Base-by-base conservation (phyloP, 2,329 filamentous ascomycete genomes). In the Epichloe sp. region DNA sequence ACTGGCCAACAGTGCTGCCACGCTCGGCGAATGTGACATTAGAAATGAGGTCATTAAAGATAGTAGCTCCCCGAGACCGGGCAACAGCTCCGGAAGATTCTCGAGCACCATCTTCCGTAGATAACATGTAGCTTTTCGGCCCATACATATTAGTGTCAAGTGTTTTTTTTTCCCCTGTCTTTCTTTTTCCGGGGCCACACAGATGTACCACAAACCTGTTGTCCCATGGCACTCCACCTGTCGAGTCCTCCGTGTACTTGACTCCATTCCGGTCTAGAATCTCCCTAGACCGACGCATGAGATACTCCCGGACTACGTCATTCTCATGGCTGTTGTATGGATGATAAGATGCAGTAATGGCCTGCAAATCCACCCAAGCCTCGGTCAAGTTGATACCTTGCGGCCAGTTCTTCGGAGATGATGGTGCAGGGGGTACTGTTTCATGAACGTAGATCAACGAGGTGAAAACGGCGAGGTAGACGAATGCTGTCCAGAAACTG, bases 281-380 rank as follows among this genome's bases (percentile, higher is more conserved):
- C 38, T 77, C 71, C 54, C 82, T 71, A 53, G 95, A 78, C 53
- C 89, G 80, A 17, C 71, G 60, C 54, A 96, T 71, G 36, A 97
- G 71, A 75, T 85, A 96, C 36, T 79, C 71, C 54, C 87, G 82
- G 36, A 96, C 82, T 23, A 80, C 72, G 59, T 95, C 90, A 64
- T 96, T 97, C 54, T 79, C 75, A 53, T 76, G 83, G 58, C 85
- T 90, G 68, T 95, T 96, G 71, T 88, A 95, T 0, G 93, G 91
- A 64, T 95, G 93, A 63, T 86, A 93, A 1, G 76, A 74, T 56
- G 75, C 75, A 36, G 85, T 91, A 47, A 98, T 75, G 51, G 75
- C 71, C 54, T 88, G 80, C 35, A 98, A 74, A 63, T 97, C 90
- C 12, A 75, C 68, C 90, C 90, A 97, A 38, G 91, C 88, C 68